These are phyloP conservation scores for Debaryomyces tyrocola DNA, from an alignment of 805 yeast species.

Conservation along the genomic window DNA sequence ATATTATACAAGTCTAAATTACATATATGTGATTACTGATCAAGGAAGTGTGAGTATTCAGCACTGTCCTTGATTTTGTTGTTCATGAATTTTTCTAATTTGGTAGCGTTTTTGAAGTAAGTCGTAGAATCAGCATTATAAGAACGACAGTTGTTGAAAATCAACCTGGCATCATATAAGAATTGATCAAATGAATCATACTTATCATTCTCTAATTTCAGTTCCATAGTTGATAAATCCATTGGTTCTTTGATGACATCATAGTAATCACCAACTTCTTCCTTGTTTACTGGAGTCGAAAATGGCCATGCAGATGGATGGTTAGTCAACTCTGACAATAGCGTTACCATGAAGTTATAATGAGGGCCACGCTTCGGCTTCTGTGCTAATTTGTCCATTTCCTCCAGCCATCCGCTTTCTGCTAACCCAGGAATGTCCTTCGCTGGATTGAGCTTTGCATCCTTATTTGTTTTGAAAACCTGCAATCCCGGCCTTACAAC, in stretches of 20 bases:
- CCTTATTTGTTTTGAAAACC: slow-evolving; percentile 54
- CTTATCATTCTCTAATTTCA: slow-evolving; percentile 85
- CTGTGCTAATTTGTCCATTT: slow-evolving; percentile 95
- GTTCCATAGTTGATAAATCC: slow-evolving; percentile 96
- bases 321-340: slow-evolving; percentile 84
- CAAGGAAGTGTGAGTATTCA: slow-evolving; percentile 82
- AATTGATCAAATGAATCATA: slow-evolving; percentile 91
- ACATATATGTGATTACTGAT: slow-evolving; percentile 18
- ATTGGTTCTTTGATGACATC: slow-evolving; percentile 96
- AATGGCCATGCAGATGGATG: slow-evolving; percentile 99
- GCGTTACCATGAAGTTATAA: slow-evolving; percentile 87
- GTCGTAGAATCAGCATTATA: slow-evolving; percentile 95
- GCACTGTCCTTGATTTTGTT: slow-evolving; percentile 84
- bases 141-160: slow-evolving; percentile 87
- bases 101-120: slow-evolving; percentile 90
- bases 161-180: slow-evolving; percentile 80
- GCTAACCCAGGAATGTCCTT: slow-evolving; percentile 80
- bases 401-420: slow-evolving; percentile 98
- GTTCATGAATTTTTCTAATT: slow-evolving; percentile 86
- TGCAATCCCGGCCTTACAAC: slow-evolving; percentile 79
- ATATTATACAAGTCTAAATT: slow-evolving; percentile 2
- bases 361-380: slow-evolving; percentile 94
- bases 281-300: slow-evolving; percentile 85
- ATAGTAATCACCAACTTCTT: slow-evolving; percentile 95
- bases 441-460: slow-evolving; percentile 62